Conservation (phyloP, 1,139 yeast genomes). For the Yamadazyma blattariae region DNA sequence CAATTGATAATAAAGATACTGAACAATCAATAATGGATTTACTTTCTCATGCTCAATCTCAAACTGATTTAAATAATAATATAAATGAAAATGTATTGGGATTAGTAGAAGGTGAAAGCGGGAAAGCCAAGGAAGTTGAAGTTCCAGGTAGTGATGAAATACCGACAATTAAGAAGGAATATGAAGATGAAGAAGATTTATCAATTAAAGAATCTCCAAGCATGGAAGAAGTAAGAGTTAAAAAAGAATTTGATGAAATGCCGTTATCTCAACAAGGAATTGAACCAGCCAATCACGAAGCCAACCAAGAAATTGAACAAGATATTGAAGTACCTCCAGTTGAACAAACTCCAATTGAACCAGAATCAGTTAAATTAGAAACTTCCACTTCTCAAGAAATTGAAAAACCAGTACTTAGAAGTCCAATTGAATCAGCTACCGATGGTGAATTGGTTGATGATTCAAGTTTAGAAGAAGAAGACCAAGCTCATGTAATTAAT, state of each 20-base stretch:
- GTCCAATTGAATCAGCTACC: conserved; percentile 6
- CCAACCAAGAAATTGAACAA: not conserved
- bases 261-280: not conserved
- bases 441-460: not conserved
- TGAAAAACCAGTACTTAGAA: conserved; percentile 10
- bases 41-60: conserved; percentile 15
- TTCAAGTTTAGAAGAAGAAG: conserved; percentile 1
- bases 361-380: conserved; percentile 1
- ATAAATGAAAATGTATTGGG: not conserved
- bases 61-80: not conserved
- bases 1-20: conserved; percentile 38
- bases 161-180: conserved; percentile 2
- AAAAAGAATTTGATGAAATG: conserved; percentile 3
- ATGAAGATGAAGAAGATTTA: not conserved
- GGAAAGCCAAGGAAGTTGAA: not conserved
- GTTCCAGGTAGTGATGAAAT: not conserved
- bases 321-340: not conserved
- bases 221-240: conserved; percentile 7
- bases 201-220: conserved; percentile 10
- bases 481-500: conserved; percentile 12
- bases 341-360: not conserved
- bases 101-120: not conserved
- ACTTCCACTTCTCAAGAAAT: conserved; percentile 6
- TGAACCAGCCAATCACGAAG: not conserved
- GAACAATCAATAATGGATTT: conserved; percentile 45